Conservation (phyloP, 2,329 filamentous ascomycete genomes). For the Colletotrichum lindemuthianum region DNA sequence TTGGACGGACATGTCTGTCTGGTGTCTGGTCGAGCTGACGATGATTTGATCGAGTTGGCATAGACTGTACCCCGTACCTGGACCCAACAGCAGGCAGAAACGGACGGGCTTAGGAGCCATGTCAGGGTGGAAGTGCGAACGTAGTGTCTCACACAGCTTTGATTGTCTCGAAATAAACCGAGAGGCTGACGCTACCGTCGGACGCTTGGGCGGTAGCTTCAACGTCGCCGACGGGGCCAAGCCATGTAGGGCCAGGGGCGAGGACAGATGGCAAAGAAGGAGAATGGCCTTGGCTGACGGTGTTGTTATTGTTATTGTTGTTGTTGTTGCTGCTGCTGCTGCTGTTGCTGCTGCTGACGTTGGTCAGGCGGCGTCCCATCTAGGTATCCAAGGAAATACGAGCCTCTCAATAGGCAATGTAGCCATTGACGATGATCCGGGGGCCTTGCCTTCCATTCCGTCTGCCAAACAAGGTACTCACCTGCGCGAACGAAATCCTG, state of each 20-base stretch:
- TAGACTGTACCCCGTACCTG: no score
- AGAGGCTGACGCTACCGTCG: constrained; percentile 33
- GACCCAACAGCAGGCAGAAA: neutral
- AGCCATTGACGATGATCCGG: no score
- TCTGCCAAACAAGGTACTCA: no score
- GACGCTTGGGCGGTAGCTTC: constrained; percentile 33
- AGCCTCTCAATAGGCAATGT: no score
- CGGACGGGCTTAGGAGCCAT: neutral
- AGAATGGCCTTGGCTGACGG: constrained; percentile 2
- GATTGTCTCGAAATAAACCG: constrained; percentile 29
- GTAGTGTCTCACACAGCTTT: no score
- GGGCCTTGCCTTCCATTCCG: no score
- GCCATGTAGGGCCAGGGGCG: neutral
- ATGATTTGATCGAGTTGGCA: no score
- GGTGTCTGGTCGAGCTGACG: neutral
- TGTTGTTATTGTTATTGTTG: constrained; percentile 5
- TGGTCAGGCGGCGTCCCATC: no score
- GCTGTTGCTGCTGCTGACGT: neutral
- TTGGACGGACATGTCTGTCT: no score
- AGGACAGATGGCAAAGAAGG: constrained; percentile 2
- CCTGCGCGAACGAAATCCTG: no score
- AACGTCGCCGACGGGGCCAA: constrained; percentile 29
- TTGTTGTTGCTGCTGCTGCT: neutral
- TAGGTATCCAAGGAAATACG: no score
- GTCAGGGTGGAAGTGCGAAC: neutral